Base-by-base conservation (phyloP, 2,329 filamentous ascomycete species). In the Lecanicillium sp. region DNA sequence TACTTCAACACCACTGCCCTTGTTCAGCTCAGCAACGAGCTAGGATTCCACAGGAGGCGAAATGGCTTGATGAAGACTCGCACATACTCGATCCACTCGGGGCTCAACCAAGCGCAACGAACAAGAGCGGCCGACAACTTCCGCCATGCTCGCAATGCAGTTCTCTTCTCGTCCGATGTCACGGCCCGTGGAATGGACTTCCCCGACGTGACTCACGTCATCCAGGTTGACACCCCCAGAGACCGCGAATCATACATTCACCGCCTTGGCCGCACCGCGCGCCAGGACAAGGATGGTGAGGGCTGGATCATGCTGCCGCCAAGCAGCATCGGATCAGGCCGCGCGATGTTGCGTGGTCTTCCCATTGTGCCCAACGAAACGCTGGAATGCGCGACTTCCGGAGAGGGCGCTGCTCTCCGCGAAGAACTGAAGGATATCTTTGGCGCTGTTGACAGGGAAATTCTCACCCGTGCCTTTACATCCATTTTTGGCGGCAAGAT, bases 181-280 rank as follows among this genome's bases (percentile, higher is more conserved):
- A 85, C 84, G 5, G 84, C 85, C 11, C 72, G 85, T 58, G 85
- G 85, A 48, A 87, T 90, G 81, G 85, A 90, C 56, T 88, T 88
- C 62, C 84, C 84, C 19, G 69, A 78, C 38, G 84, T 89, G 17
- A 84, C 81, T n/a, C 83, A 87, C 52, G 84, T 88, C 44, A 79
- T 89, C 42, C 84, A 89, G 52, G 54, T 86, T 13, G 81, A 84
- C 45, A 52, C 74, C 4, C 81, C 84, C 2, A 63, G 68, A 4
- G 72, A 76, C 44, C 71, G 78, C 19, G 82, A 87, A 54, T 76
- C 79, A 28, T 88, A 88, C 54, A 83, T 89, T 43, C 84, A 88
- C 59, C 78, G 84, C 42, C 66, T 88, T 30, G 84, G 84, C 37
- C 82, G 85, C 45, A 90, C 85, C 8, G 85, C 72, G 40, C 81